These are phyloP conservation scores for Cryoendolithus antarcticus DNA, from an alignment of 2,329 filamentous ascomycete genomes.

Conservation along the genomic window DNA sequence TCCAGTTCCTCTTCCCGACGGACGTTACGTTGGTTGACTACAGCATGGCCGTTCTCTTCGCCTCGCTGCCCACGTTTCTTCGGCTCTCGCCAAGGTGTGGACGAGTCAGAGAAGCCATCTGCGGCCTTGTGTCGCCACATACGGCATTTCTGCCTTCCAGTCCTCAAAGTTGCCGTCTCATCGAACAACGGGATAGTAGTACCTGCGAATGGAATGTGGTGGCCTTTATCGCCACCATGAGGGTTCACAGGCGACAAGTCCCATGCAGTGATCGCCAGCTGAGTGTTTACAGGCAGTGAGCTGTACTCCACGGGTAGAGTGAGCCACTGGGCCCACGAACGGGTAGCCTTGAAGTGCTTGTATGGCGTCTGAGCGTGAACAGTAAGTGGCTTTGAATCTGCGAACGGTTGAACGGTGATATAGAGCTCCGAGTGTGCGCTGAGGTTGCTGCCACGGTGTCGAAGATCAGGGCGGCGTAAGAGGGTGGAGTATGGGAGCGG, in stretches of 20 bases:
- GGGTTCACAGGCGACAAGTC: conserved; percentile 74
- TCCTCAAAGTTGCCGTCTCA: conserved; percentile 77
- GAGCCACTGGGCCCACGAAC: conserved; percentile 93
- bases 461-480: conserved; percentile 63
- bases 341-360: conserved; percentile 66
- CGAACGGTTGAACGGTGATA: conserved; percentile 86
- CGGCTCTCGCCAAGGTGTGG: conserved; percentile 58
- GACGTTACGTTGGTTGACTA: conserved; percentile 22
- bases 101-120: conserved; percentile 69
- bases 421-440: conserved; percentile 81
- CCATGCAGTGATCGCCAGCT: conserved; percentile 89
- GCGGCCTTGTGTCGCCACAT: conserved; percentile 71
- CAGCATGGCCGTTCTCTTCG: conserved; percentile 50
- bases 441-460: conserved; percentile 76
- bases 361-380: conserved; percentile 88
- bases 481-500: conserved; percentile 66
- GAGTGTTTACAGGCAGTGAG: conserved; percentile 66
- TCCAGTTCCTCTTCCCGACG: conserved; percentile 59
- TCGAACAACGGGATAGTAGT: conserved; percentile 91
- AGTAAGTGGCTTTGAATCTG: conserved; percentile 86
- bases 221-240: conserved; percentile 55
- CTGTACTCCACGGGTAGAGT: conserved; percentile 75
- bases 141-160: conserved; percentile 82
- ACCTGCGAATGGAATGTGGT: conserved; percentile 84
- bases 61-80: conserved; percentile 39